A percentile compares a stretch with the other conserved stretches of the same genome.
These are phyloP conservation scores for Pseudonitzschia delicatissima DNA, from an alignment of 108 stramenopile species.

Conservation along the genomic window DNA sequence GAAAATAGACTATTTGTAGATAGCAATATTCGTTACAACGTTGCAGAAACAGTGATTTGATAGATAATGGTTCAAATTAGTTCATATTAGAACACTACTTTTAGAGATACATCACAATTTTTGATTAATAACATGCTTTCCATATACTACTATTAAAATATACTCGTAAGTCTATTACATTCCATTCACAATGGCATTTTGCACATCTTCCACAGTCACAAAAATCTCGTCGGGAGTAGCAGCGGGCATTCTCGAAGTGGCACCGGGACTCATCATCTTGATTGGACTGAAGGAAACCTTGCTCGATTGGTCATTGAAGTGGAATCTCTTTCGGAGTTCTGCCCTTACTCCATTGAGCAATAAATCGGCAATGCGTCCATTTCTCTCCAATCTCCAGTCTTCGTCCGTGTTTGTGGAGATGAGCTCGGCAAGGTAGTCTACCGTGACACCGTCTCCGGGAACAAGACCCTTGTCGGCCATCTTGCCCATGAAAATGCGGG, in stretches of 20 bases:
- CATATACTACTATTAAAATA: too few relatives aligned
- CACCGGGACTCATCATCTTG: conserved; percentile 70
- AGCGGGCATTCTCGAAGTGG: conserved; percentile 66
- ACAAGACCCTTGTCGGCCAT: conserved; percentile 66
- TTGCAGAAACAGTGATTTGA: too few relatives aligned
- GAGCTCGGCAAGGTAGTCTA: conserved; percentile 70
- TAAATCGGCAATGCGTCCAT: conserved; percentile 76
- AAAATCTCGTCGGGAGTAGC: conserved; percentile 74
- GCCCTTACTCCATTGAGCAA: conserved; percentile 64
- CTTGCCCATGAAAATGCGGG: conserved; percentile 78
- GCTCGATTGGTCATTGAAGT: conserved; percentile 54
- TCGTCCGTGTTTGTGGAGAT: conserved; percentile 70
- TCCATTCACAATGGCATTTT: conserved; percentile 87
- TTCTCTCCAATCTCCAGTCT: conserved; percentile 82
- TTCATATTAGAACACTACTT: too few relatives aligned
- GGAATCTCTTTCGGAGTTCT: conserved; percentile 60
- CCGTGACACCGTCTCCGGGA: conserved; percentile 67
- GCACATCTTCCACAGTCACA: conserved; percentile 86
- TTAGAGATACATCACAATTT: too few relatives aligned
- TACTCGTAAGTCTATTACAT: too few relatives aligned
- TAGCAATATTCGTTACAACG: too few relatives aligned
- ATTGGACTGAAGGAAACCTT: conserved; percentile 47
- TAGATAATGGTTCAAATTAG: too few relatives aligned
- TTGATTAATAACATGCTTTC: too few relatives aligned
- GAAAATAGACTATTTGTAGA: too few relatives aligned